Base-by-base conservation (phyloP, 192 early-diverging fungal genomes). In the Pilaira anomala region DNA sequence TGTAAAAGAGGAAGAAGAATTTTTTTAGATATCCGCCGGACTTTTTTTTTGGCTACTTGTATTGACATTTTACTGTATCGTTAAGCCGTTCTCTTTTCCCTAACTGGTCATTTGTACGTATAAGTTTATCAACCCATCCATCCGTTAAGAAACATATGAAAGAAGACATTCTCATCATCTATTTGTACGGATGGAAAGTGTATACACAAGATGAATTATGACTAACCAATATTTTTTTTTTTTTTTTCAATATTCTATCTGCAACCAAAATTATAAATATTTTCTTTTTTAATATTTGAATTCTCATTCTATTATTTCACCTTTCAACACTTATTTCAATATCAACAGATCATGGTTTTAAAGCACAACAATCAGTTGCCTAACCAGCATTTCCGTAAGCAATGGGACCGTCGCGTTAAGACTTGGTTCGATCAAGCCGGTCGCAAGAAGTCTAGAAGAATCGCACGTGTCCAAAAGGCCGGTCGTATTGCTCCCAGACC, bases 351-450 rank as follows among this genome's bases (percentile, higher is more conserved):
- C 24, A 73, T 73, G 71, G 71, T 73, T 59, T 73, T 92, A 88
- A 93, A 89, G 85, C 93, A 94, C 87, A 97, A 96, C 88, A 93
- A 95, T 78, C 83, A 88, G 72, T 80, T 97, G 77, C 93, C 95
- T 75, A 94, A 93, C 79, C 80, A 82, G 74, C 97, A 99, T 81
- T 94, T 98, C 90, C 97, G 88, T 80, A 97, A 97, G 89, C 91
- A 95, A 83, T 97, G 95, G 95, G 91, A 96, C 78, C 74, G 81
- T 67, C 93, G 92, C 72, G 94, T 99, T 66, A 91, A 89, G 83
- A 97, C 95, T 72, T 97, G 95, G 95, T 99, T 99, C 83, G 88
- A 98, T 83, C 96, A 94, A 81, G 91, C 94, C 72, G 93, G 92
- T 71, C 87, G 88, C 77, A 98, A 98, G 91, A 91, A 91, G 84